These are phyloP conservation scores for Kwoniella sp. DNA, from an alignment of 768 basidiomycete genomes.

Conservation along the genomic window DNA sequence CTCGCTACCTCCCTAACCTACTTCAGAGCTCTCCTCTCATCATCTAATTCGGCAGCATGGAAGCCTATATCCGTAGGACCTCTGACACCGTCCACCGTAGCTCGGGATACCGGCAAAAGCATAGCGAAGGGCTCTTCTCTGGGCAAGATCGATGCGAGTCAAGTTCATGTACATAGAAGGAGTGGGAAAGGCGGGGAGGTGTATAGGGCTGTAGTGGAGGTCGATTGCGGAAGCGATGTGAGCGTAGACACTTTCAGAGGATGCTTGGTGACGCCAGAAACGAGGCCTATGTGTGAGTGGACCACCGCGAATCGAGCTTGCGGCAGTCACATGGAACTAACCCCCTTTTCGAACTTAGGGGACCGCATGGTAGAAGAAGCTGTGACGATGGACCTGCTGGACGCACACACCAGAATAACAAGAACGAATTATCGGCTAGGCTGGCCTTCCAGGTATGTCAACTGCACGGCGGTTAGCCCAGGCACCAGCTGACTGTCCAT, in stretches of 20 bases:
- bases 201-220: constrained; percentile 78
- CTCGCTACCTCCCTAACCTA: constrained; percentile 72
- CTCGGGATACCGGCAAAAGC: constrained; percentile 54
- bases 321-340: too few species aligned
- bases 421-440: constrained; percentile 91
- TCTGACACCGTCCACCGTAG: constrained; percentile 32
- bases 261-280: constrained; percentile 83
- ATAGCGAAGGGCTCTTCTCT: constrained; percentile 68
- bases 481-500: neutral
- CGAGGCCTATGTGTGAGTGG: constrained; percentile 64
- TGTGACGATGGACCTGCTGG: constrained; percentile 79
- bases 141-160: constrained; percentile 64
- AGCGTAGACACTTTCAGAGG: constrained; percentile 69
- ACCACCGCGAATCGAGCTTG: neutral
- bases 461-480: neutral
- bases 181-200: constrained; percentile 72
- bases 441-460: constrained; percentile 91
- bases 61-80: constrained; percentile 63
- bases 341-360: too few species aligned
- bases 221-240: constrained; percentile 68
- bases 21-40: constrained; percentile 76
- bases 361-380: constrained; percentile 89
- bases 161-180: constrained; percentile 78
- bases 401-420: constrained; percentile 77
- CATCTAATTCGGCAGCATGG: constrained; percentile 73